Evolutionary conservation across 2,329 filamentous ascomycete species (phyloP), one percentile per base, ranked within the genome.

Genomic region (Claviceps sp.): DNA sequence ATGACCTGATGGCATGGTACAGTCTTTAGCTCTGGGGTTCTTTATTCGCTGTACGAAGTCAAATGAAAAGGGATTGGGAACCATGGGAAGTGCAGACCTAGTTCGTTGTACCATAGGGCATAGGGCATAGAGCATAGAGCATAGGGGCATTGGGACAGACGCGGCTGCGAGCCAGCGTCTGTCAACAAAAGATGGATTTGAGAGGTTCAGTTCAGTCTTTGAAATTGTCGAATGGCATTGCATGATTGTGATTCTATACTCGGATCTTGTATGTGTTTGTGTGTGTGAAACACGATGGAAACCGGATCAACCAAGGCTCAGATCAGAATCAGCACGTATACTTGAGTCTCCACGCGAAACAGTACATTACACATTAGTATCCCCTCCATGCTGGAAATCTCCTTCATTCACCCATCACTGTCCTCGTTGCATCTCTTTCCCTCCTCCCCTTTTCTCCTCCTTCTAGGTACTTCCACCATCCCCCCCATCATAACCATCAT

Each of bases 11-110:
- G 46, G 45, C 41, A 41, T 34, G 34, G 34, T 45, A 22, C 34
- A 40, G 44, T 30, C 43, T 26, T 20, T 8, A 30, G 50, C 38
- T 44, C 24, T 44, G 16, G 40, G 14, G 38, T 30, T 37, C 14
- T 38, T 43, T 41, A 30, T 43, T 18, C 14, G 44, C 42, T 54
- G 52, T 54, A 54, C 48, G 44, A 48, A 37, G 26, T 53, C 44
- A 45, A 48, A 54, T 24, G 34, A 8, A 18, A 40, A 37, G 47
- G 38, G 30, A 34, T 34, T 11, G 30, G 30, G 41, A 26, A 37
- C 18, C 16, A 44, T 9, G 16, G 26, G 38, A 34, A 22, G 40
- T 26, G 43, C 24, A 38, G 37, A 40, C 43, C 30, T 53, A 30
- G 44, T 34, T 34, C 9, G 30, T n/a, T 54, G 52, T 51, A 51